Evolutionary conservation across 768 basidiomycete genomes (phyloP).

Genomic region (Termitomyces sp.): DNA sequence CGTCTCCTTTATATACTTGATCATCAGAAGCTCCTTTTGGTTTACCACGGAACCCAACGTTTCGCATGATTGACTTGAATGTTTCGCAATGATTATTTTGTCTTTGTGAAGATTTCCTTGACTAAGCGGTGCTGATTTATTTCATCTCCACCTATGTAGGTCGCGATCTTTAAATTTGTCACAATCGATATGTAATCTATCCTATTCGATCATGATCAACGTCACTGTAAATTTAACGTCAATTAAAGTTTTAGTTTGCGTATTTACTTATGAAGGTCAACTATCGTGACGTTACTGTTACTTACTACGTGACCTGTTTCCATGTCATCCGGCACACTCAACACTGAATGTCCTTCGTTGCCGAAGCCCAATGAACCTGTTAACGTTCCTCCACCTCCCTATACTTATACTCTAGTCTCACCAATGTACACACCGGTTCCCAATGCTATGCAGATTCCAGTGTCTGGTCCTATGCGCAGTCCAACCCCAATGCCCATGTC

Average conservation of each 20-base stretch:
- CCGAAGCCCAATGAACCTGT: neutral
- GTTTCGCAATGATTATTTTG: neutral
- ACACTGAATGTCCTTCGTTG: neutral
- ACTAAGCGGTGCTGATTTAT: neutral
- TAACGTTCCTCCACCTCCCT: conserved; percentile 1
- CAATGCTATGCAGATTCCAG: neutral
- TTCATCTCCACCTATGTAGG: no score
- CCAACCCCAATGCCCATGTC: neutral
- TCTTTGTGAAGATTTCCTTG: neutral
- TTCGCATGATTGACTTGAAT: neutral
- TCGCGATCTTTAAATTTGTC: no score
- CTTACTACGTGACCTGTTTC: neutral
- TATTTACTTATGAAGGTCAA: no score
- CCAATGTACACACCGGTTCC: neutral
- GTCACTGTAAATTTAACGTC: no score
- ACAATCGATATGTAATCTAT: no score
- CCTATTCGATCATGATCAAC: no score
- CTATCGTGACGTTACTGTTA: neutral
- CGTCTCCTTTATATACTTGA: neutral
- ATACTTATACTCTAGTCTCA: neutral
- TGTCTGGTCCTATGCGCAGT: neutral
- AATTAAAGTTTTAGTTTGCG: no score
- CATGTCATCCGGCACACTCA: neutral
- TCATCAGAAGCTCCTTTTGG: neutral
- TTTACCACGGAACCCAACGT: neutral